Evolutionary conservation across 306 rosid species (phyloP).

Genomic region (Phaseolus lunatus): DNA sequence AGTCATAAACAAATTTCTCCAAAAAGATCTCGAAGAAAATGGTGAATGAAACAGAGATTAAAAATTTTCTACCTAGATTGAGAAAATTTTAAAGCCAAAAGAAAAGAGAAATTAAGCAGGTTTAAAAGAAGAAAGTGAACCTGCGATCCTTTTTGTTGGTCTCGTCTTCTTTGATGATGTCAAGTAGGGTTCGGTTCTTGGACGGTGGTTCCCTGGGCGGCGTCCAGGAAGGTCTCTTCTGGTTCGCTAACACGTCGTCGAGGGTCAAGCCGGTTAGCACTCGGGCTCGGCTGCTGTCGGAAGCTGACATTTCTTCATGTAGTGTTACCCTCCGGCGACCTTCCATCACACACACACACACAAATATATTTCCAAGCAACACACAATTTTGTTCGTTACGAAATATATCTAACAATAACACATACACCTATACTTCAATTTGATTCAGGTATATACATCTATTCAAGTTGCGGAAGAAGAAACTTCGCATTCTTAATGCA

Average conservation of each 20-base stretch:
- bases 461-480: no score
- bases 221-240: constrained; percentile 37
- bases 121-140: background rate
- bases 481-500: background rate
- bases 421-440: no score
- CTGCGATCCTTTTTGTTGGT: constrained; percentile 56
- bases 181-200: constrained; percentile 65
- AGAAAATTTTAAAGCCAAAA: background rate
- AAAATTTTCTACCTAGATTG: no score
- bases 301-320: constrained; percentile 79
- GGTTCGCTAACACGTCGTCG: constrained; percentile 54
- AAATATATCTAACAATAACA: background rate
- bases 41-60: no score
- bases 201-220: background rate
- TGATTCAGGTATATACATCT: no score
- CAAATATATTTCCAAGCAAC: background rate
- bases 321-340: constrained; percentile 69
- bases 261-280: constrained; percentile 65
- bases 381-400: background rate
- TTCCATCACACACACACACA: constrained; percentile 42
- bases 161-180: constrained; percentile 65
- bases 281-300: constrained; percentile 52
- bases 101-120: background rate
- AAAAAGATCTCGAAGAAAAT: no score
- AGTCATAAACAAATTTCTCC: no score